Evolutionary conservation across 495 filamentous ascomycete genomes (phyloP).

Genomic region (Mycothermus thermophilus): DNA sequence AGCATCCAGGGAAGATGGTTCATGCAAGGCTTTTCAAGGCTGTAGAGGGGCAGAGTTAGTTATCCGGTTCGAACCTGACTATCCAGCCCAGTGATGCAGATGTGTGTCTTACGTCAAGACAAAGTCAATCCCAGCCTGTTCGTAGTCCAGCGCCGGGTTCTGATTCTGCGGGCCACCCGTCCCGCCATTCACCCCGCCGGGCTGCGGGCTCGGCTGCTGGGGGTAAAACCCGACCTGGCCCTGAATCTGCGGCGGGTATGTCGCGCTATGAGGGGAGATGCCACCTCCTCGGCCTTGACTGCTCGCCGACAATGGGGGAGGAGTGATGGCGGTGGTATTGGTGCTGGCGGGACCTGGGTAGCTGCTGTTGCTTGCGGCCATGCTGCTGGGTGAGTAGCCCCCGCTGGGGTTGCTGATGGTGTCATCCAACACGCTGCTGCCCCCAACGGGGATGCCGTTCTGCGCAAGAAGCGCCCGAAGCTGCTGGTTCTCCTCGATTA

Average conservation of each 20-base stretch:
- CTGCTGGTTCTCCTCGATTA: slow-evolving; percentile 61
- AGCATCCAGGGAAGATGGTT: slow-evolving; percentile 76
- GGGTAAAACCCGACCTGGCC: too few relatives aligned
- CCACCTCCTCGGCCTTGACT: slow-evolving; percentile 13
- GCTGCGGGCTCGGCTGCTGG: too few relatives aligned
- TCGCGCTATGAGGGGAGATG: slow-evolving; percentile 23
- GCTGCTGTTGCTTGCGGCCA: slow-evolving; percentile 40
- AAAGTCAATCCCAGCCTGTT: slow-evolving; percentile 87
- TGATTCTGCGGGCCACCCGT: slow-evolving; percentile 7
- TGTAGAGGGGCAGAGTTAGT: slow-evolving; percentile 31
- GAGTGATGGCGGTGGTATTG: slow-evolving; percentile 31
- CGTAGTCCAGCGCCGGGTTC: slow-evolving; percentile 54
- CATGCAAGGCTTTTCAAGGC: slow-evolving; percentile 90
- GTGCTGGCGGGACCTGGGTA: slow-evolving; percentile 20
- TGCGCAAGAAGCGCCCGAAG: slow-evolving; percentile 60
- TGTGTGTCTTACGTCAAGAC: slow-evolving; percentile 77
- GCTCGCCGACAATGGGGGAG: slow-evolving; percentile 28
- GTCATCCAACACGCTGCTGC: slow-evolving; percentile 32
- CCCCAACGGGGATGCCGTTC: slow-evolving; percentile 48
- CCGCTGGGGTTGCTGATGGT: slow-evolving; percentile 29
- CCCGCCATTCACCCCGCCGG: slow-evolving; percentile 2
- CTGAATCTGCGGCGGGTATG: slow-evolving; percentile 13
- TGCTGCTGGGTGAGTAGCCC: slow-evolving; percentile 41
- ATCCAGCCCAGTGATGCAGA: too few relatives aligned
- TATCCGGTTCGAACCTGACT: too few relatives aligned